Evolutionary conservation across 805 yeast species (phyloP).

Genomic region (Candida incommunis): DNA sequence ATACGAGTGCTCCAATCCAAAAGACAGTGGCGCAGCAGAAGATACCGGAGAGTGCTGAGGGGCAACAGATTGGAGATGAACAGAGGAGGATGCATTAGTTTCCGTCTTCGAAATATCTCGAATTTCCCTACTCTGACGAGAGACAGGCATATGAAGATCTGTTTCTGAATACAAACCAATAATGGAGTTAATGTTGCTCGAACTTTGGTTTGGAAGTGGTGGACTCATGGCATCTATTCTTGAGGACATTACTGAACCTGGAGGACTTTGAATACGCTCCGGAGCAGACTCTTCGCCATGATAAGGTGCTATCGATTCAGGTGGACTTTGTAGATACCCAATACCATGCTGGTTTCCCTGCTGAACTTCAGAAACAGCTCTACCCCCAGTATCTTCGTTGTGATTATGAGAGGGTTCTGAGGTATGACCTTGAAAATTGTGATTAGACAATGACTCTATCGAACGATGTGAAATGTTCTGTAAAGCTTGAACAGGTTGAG

Average conservation of each 20-base stretch:
- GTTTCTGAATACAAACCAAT: background rate
- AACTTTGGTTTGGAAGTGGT: background rate
- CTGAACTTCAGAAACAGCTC: too few species aligned
- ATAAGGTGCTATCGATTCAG: too few species aligned
- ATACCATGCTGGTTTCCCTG: too few species aligned
- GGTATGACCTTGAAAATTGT: too few species aligned
- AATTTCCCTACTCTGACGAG: background rate
- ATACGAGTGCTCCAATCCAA: background rate
- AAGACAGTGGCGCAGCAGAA: background rate
- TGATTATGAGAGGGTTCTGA: too few species aligned
- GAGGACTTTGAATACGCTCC: constrained; percentile 1
- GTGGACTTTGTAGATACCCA: too few species aligned
- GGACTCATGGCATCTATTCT: constrained; percentile 1
- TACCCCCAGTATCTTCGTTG: too few species aligned
- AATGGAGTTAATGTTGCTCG: background rate
- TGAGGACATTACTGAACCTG: background rate
- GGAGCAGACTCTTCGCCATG: too few species aligned
- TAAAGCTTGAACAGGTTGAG: too few species aligned
- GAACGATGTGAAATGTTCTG: too few species aligned
- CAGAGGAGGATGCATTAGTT: background rate
- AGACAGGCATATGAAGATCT: background rate
- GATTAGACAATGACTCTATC: too few species aligned
- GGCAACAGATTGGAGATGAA: background rate
- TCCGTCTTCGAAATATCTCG: background rate
- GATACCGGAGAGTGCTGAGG: background rate